Conservation (phyloP, 1,284 basidiomycete species). For the Phlebopus sp. region DNA sequence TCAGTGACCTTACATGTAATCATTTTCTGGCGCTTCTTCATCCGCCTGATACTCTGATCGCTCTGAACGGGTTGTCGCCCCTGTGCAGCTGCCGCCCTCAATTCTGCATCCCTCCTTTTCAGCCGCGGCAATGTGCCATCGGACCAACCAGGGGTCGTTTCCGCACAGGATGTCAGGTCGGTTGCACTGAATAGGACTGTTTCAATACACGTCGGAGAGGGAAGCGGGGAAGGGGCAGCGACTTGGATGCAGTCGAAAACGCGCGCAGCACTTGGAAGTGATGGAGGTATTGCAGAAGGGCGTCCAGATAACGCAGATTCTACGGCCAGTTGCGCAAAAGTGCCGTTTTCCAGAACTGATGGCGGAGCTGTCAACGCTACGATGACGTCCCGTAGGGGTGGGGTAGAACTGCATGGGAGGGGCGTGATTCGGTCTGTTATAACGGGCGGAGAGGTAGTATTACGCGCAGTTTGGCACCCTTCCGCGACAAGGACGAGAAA, state of each 20-base stretch:
- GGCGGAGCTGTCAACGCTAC: too few relatives aligned
- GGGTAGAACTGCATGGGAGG: too few relatives aligned
- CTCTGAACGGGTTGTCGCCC: background rate
- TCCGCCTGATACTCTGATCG: background rate
- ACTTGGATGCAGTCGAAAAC: background rate
- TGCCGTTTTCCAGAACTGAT: too few relatives aligned
- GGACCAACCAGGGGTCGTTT: background rate
- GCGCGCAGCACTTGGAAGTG: background rate
- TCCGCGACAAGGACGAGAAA: too few relatives aligned
- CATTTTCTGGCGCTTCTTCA: background rate
- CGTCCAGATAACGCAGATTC: background rate
- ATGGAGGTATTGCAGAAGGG: background rate
- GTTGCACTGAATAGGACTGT: conserved; percentile 16
- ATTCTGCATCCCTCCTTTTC: background rate
- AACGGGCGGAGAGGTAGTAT: too few relatives aligned
- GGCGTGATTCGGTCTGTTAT: too few relatives aligned
- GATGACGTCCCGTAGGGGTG: too few relatives aligned
- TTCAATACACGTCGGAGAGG: conserved; percentile 15
- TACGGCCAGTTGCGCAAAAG: too few relatives aligned
- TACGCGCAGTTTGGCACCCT: too few relatives aligned
- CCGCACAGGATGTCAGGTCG: background rate
- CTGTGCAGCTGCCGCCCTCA: background rate
- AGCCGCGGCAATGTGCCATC: background rate
- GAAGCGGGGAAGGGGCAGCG: conserved; percentile 17
- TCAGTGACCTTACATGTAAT: background rate